These are phyloP conservation scores for Talaromyces liani DNA, from an alignment of 495 filamentous ascomycete species.

Conservation along the genomic window DNA sequence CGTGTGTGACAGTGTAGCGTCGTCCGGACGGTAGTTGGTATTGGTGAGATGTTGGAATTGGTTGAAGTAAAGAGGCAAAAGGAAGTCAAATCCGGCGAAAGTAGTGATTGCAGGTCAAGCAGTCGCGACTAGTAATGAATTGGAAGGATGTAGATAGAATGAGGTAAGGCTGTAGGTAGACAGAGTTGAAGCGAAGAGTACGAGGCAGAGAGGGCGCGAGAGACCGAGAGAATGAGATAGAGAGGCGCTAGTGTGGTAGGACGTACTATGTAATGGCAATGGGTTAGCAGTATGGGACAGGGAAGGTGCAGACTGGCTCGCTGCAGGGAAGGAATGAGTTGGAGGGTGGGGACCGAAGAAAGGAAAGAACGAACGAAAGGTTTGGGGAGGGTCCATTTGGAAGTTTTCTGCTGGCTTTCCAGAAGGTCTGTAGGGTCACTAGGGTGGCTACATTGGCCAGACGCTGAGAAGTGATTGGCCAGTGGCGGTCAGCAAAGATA, in stretches of 20 bases:
- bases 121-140: neutral
- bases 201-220: neutral
- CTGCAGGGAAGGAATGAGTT: neutral
- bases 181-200: neutral
- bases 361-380: neutral
- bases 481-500: conserved; percentile 1
- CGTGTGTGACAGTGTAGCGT: neutral
- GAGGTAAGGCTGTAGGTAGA: neutral
- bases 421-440: conserved; percentile 1
- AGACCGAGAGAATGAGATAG: neutral
- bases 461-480: neutral
- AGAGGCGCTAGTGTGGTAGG: neutral
- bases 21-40: neutral
- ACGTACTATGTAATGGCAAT: neutral
- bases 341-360: neutral
- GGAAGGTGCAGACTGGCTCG: neutral
- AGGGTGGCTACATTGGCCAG: neutral
- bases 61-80: neutral
- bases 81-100: neutral
- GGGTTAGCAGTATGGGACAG: neutral
- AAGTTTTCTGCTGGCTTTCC: neutral
- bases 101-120: neutral
- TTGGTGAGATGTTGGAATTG: neutral
- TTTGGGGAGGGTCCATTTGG: neutral
- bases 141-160: neutral